Percentiles rank a stretch among this genome's conserved stretches.
phyloP scores from a whole-genome alignment of 768 basidiomycete species.

The Podaxis pistillaris region DNA sequence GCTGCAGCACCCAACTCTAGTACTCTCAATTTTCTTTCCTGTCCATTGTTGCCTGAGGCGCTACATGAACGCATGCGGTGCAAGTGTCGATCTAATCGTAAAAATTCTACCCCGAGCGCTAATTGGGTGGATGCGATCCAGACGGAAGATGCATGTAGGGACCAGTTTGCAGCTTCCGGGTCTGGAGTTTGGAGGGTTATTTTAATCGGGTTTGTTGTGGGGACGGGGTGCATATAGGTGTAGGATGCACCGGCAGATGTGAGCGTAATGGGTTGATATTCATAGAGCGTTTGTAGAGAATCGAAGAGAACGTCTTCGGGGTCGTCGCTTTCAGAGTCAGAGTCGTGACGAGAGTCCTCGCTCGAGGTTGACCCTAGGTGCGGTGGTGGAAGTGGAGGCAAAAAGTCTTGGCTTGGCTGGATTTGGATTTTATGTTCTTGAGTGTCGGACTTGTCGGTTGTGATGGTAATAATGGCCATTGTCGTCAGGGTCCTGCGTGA shows the following conservation, averaged over 20 bases:
- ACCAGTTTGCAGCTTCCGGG: slow-evolving; percentile 68
- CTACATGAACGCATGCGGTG: neutral
- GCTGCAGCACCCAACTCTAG: slow-evolving; percentile 76
- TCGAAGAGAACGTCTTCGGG: slow-evolving; percentile 70
- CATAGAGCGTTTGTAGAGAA: slow-evolving; percentile 63
- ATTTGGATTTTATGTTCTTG: neutral
- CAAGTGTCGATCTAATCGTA: slow-evolving; percentile 32
- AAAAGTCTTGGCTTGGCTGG: neutral
- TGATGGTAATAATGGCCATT: neutral
- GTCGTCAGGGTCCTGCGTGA: neutral
- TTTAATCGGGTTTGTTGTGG: slow-evolving; percentile 19
- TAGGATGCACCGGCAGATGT: slow-evolving; percentile 55
- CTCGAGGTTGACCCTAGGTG: neutral
- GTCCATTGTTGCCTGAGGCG: too few species aligned
- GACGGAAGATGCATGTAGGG: slow-evolving; percentile 73
- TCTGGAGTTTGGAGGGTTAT: slow-evolving; percentile 61
- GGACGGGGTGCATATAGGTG: slow-evolving; percentile 35
- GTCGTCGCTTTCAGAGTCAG: slow-evolving; percentile 17
- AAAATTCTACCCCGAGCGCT: slow-evolving; percentile 57
- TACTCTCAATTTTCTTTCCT: slow-evolving; percentile 26
- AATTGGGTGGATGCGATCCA: slow-evolving; percentile 70
- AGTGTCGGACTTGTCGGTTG: neutral
- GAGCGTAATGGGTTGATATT: slow-evolving; percentile 56
- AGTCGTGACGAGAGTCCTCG: neutral
- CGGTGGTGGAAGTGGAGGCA: neutral